Base-by-base conservation (phyloP, 164 flowering plant genomes). In the grape (Vitis vinifera) region DNA sequence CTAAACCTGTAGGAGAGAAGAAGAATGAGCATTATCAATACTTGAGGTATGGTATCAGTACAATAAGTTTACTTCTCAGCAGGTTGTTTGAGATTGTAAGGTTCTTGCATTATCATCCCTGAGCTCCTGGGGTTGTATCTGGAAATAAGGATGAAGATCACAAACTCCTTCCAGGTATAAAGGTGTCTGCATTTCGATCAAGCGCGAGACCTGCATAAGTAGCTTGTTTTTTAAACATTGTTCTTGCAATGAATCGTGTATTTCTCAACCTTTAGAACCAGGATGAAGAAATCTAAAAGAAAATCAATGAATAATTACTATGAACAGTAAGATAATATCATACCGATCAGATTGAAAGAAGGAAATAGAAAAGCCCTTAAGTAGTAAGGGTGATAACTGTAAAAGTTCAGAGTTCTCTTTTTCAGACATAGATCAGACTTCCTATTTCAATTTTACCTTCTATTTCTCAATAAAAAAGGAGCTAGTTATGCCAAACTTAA, bases 111-210 rank as follows among this genome's bases (percentile, higher is more conserved):
- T 15, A 71, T 61, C 47, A 44, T 71, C 52, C 60, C 16, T 67
- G 64, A 68, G 63, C 11, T 66, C 68, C 55, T 23, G 73, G 30
- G 56, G 31, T 52, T 80, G 75, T 56, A 67, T 73, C 59, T 78
- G 89, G 76, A 88, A 91, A 80, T 73, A 88, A 30, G 94, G 94
- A 82, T 95, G 99, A 79, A 84, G 79, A 16, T 27, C 27, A 10
- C 60, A 78, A 56, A 87, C 90, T 37, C 94, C 92, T 59, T 91
- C 91, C 68, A 92, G 77, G 77, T 95, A 95, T 9, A 87, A 60
- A 27, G 98, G 85, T 17, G 97, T 88, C 76, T 92, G 99, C 98
- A 95, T 92, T 76, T 95, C 99, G 66, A 92, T 89, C 84, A 95
- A 81, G 49, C 97, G 91, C 0, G 98, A 95, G 4, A 88, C 95